Evolutionary conservation across 345 rosid genomes (phyloP), one percentile per base, ranked within the genome.

Genomic region (Syzygium aromaticum): DNA sequence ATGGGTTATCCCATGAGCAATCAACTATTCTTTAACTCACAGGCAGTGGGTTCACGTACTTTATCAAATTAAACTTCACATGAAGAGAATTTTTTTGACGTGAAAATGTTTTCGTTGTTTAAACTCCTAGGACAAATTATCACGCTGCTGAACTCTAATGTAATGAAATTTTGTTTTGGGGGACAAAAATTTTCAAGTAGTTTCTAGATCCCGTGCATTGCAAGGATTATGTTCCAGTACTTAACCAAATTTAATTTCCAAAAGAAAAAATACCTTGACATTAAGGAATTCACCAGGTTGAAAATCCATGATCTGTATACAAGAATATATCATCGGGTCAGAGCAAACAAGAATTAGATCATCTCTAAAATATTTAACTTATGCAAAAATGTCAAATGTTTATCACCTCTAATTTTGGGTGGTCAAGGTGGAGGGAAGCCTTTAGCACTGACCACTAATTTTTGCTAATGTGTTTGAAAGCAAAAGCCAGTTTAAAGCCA

Each of bases 241-340:
- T 73, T 25, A 38, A 73, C 82, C 82, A 73, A 73, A 73, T 73
- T 73, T 38, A 38, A 73, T 38, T 38, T 73, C 82, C 82, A 33
- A 38, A 73, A 38, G 49, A 5, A 73, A 33, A 73, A 38, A 85
- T 89, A 94, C 98, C 98, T 98, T 98, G 86, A 96, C 96, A 86
- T 95, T 95, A 33, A 96, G 97, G 90, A 95, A 96, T 88, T 98
- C 98, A 77, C 98, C 98, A 51, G 96, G 98, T 89, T 93, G 98
- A 93, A 98, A 98, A 91, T 96, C 98, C 99, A 98, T 96, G 86
- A 95, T 92, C 99, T 96, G 93, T 87, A 91, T 21, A 86, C 52
- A 83, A 83, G n/a, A 54, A 80, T 33, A 88, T 87, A 51, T 64
- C 25, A 51, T 43, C 4, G 0, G 43, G 59, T 51, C 25, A 52